Conservation (phyloP, 805 yeast species). For the Vanderwaltozyma verrucispora region DNA sequence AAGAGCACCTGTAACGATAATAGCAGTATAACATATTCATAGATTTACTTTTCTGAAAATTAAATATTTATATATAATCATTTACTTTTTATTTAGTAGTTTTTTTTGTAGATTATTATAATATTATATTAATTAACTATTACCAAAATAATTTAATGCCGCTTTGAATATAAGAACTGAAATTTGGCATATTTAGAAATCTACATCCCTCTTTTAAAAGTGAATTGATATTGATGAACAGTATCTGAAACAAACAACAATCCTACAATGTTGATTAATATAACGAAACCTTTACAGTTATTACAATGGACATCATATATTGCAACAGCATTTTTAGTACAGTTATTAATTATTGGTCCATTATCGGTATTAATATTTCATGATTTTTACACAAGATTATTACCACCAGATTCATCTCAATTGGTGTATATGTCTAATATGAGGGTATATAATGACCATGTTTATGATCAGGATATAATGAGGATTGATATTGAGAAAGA, state of each 20-base stretch:
- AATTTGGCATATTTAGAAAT: too few relatives aligned
- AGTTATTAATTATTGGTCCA: slow-evolving; percentile 20
- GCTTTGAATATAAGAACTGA: too few relatives aligned
- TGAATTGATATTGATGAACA: too few relatives aligned
- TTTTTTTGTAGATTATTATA: too few relatives aligned
- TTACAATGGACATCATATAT: slow-evolving; percentile 22
- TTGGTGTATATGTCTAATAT: slow-evolving; percentile 14
- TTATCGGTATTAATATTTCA: slow-evolving; percentile 20
- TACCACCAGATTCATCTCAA: slow-evolving; percentile 23
- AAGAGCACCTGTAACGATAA: not conserved
- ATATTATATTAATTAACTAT: too few relatives aligned
- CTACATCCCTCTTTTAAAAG: too few relatives aligned
- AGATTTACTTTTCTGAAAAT: too few relatives aligned
- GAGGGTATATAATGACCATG: not conserved
- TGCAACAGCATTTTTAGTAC: slow-evolving; percentile 10
- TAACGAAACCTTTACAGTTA: slow-evolving; percentile 22
- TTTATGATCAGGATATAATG: slow-evolving; percentile 8
- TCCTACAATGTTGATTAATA: slow-evolving; percentile 23
- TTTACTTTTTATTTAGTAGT: too few relatives aligned
- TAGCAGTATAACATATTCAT: not conserved
- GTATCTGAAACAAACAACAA: too few relatives aligned
- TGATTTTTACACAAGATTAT: slow-evolving; percentile 19
- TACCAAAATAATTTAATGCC: too few relatives aligned
- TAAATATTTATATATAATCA: too few relatives aligned
- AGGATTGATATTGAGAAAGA: slow-evolving; percentile 9